A percentile compares a stretch with the other conserved stretches of the same genome.
These are phyloP conservation scores for Claviceps paspali DNA, from an alignment of 2,329 filamentous ascomycete species.

Conservation along the genomic window DNA sequence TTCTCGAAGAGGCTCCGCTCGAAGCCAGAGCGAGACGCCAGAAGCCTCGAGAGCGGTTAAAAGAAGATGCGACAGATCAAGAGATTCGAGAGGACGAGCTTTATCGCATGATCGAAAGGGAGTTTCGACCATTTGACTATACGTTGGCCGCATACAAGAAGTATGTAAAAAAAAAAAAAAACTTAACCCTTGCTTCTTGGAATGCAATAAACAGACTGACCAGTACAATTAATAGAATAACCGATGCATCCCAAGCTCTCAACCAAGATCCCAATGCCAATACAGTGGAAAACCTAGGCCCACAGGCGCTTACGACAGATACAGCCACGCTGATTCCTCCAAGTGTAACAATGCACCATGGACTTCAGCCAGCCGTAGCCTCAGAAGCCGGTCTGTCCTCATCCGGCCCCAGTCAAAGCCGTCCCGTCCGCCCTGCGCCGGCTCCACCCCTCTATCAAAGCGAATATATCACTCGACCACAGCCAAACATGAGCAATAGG, in stretches of 20 bases:
- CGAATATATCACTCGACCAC: conserved; percentile 28
- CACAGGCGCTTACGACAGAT: conserved; percentile 37
- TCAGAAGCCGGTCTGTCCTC: conserved; percentile 5
- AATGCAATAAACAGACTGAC: conserved; percentile 9
- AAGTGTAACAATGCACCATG: conserved; percentile 1
- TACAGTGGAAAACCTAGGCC: conserved; percentile 7
- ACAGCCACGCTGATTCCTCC: conserved; percentile 27
- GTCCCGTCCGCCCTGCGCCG: conserved; percentile 16
- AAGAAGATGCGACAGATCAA: conserved; percentile 86
- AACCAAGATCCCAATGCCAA: conserved; percentile 7
- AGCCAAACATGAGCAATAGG: conserved; percentile 46
- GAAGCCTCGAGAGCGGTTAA: conserved; percentile 80
- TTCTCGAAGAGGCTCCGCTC: conserved; percentile 86
- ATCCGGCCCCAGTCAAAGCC: conserved; percentile 13
- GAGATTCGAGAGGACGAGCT: conserved; percentile 91
- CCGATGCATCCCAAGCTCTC: conserved; percentile 14
- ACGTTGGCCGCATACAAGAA: conserved; percentile 66
- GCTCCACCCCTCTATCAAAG: conserved; percentile 32
- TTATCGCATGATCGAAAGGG: conserved; percentile 82
- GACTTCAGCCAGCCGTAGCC: conserved; percentile 6
- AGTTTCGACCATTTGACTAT: conserved; percentile 94
- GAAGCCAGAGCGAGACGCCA: conserved; percentile 86
- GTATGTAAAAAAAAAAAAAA: too few species aligned
- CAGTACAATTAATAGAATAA: conserved; percentile 19
- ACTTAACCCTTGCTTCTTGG: too few species aligned